Evolutionary conservation across 2,329 filamentous ascomycete species (phyloP).

Genomic region (Diaporthe citri): DNA sequence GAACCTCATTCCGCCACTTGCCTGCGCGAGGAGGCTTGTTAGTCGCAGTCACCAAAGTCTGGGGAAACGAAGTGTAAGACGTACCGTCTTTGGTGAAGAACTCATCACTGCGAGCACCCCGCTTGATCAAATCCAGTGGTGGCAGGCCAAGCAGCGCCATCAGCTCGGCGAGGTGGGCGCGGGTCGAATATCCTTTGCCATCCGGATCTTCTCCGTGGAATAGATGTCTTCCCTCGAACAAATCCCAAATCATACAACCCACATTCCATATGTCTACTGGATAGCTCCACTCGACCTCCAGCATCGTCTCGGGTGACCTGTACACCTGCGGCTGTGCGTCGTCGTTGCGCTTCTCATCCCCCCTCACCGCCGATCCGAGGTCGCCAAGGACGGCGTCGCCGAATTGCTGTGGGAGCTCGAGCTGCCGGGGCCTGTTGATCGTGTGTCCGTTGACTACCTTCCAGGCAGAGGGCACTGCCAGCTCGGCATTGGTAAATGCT

Average conservation of each 20-base stretch:
- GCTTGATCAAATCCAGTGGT: neutral
- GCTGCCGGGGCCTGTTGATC: neutral
- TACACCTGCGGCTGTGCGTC: conserved; percentile 47
- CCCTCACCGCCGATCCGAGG: neutral
- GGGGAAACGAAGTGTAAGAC: neutral
- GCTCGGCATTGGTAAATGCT: neutral
- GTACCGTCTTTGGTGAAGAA: neutral
- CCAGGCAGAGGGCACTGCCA: neutral
- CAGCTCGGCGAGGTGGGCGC: neutral
- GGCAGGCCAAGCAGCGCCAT: neutral
- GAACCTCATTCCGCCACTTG: neutral
- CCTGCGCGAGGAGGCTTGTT: neutral
- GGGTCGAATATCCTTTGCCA: neutral
- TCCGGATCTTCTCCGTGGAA: conserved; percentile 2
- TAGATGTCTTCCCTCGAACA: neutral
- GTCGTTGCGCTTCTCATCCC: neutral
- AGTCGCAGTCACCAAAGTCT: neutral
- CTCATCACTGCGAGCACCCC: neutral
- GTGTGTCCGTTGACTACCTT: neutral
- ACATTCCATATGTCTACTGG: conserved; percentile 47
- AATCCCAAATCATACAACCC: conserved; percentile 44
- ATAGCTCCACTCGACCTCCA: conserved; percentile 49
- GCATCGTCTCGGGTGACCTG: conserved; percentile 49
- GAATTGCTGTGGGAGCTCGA: neutral
- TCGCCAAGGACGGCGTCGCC: neutral